phyloP scores from a whole-genome alignment of 306 rosid genomes.

The Vigna reflexopilosa region DNA sequence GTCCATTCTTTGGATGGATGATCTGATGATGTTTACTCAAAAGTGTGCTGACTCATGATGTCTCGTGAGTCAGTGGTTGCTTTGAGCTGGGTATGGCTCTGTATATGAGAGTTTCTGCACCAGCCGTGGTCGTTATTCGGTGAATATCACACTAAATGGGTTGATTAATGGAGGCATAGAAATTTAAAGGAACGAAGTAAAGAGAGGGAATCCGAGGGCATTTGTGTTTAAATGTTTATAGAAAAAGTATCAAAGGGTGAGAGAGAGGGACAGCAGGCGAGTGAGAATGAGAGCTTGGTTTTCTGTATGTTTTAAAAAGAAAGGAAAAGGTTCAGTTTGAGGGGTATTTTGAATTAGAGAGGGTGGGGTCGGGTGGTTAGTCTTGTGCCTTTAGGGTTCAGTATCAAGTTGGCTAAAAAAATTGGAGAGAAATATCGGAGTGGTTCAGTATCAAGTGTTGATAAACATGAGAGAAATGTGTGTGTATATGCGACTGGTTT shows the following conservation, averaged over 20 bases:
- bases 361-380: too few relatives aligned
- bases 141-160: background rate
- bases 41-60: background rate
- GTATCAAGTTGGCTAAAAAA: too few relatives aligned
- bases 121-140: background rate
- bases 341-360: too few relatives aligned
- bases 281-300: background rate
- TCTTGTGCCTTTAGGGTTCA: too few relatives aligned
- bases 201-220: background rate
- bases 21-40: background rate
- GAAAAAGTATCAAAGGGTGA: background rate
- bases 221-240: background rate
- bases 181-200: too few relatives aligned
- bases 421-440: too few relatives aligned
- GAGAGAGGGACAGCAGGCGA: background rate
- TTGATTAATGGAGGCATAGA: background rate
- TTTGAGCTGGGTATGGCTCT: background rate
- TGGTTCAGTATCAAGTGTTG: too few relatives aligned
- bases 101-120: background rate
- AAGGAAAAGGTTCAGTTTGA: too few relatives aligned
- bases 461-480: too few relatives aligned
- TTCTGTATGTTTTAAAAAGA: background rate
- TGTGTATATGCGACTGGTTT: background rate
- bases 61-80: background rate
- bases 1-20: background rate